Percentiles rank a stretch among this genome's conserved stretches.
These are phyloP conservation scores for Teratosphaeria viscida DNA, from an alignment of 2,329 filamentous ascomycete genomes.

Conservation along the genomic window DNA sequence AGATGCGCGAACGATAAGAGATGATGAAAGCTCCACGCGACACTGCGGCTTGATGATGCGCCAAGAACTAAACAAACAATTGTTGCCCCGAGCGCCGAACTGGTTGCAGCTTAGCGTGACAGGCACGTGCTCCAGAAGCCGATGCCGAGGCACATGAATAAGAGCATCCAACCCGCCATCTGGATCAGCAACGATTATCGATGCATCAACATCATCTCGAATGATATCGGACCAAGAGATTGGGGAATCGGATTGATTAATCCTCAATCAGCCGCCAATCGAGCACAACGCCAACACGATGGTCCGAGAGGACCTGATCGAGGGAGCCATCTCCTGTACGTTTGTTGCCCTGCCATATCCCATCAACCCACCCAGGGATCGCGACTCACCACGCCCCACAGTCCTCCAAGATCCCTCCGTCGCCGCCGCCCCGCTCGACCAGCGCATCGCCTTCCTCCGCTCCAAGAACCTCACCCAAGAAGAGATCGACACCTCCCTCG, in stretches of 20 bases:
- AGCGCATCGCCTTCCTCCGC: slow-evolving; percentile 81
- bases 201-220: background rate
- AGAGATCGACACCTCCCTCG: slow-evolving; percentile 77
- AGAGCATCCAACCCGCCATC: background rate
- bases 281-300: slow-evolving; percentile 39
- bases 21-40: background rate
- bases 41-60: background rate
- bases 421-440: slow-evolving; percentile 79
- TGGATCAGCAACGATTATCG: background rate
- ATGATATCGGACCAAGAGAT: background rate
- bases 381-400: slow-evolving; percentile 33
- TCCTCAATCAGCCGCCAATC: background rate
- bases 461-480: slow-evolving; percentile 96
- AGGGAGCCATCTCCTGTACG: slow-evolving; percentile 52
- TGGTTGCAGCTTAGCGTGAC: background rate
- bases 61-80: background rate
- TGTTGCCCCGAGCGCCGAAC: background rate
- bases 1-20: background rate
- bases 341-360: slow-evolving; percentile 2
- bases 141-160: background rate
- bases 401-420: slow-evolving; percentile 90
- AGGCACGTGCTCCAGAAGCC: background rate
- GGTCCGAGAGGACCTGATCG: slow-evolving; percentile 87
- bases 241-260: background rate
- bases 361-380: too few species aligned